Base-by-base conservation (phyloP, 208 protist species). In the Acanthamoeba divionensis region DNA sequence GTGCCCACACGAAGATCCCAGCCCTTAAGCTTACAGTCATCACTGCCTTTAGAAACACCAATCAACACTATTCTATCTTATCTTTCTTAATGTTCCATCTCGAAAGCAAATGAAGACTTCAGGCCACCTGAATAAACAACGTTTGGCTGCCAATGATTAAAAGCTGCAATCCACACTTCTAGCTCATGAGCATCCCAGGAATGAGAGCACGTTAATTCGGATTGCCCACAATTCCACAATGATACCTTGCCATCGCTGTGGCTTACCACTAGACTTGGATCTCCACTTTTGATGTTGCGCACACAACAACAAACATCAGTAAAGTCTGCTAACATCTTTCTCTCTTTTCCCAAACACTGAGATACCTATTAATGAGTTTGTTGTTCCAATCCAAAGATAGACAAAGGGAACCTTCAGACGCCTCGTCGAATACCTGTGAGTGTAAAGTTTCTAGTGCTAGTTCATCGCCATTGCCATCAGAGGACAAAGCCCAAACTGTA, bases 121-220 rank as follows among this genome's bases (percentile, higher is more conserved):
- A 48, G 15, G 13, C 13, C 31, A 45, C 79, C 79, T 8, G 79
- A 87, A 44, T 87, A 87, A 12, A 87, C 54, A 15, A 87, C 24
- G 21, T 44, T 69, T 13, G 79, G 48, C 15, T 87, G 48, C 79
- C 79, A 87, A 45, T 87, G 57, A 7, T 87, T 45, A 18, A 26
- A 87, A 29, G 79, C 79, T 7, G 57, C 79, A 24, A 87, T 87
- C 79, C 79, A 87, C 36, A 38, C 79, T 44, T 87, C 79, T 13
- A 69, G 79, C 33, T 33, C 45, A 41, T 87, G 79, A 13, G 79
- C 79, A n/a, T 87, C n/a, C 79, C 79, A 87, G 21, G 45, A 45
- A 2, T 29, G 48, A 4, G 63, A 33, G 79, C 21, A 29, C 21
- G 54, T n/a, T 1, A 87, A 0, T 41, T 47, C 71, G 10, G 31